These are phyloP conservation scores for Vitellaria paradoxa DNA, from an alignment of 179 eudicot genomes.

Conservation along the genomic window DNA sequence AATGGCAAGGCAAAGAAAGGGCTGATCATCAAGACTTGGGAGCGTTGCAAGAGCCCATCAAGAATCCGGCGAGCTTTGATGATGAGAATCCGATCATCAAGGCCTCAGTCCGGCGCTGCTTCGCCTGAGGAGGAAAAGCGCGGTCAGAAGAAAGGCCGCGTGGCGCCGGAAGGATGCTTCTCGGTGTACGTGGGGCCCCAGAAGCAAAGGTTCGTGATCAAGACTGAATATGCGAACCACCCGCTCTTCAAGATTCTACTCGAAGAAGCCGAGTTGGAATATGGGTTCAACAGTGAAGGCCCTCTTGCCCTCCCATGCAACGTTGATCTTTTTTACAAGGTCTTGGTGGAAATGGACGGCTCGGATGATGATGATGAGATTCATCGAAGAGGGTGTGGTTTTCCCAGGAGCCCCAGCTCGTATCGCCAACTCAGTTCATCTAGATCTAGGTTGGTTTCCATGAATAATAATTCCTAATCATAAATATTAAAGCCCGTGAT, in stretches of 20 bases:
- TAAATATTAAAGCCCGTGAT: no score
- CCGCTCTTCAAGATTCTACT: slow-evolving; percentile 52
- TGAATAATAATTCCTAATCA: neutral
- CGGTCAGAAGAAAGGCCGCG: slow-evolving; percentile 3
- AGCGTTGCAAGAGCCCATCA: slow-evolving; percentile 34
- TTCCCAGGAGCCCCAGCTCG: slow-evolving; percentile 22
- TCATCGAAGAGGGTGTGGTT: slow-evolving; percentile 9
- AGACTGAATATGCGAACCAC: slow-evolving; percentile 41
- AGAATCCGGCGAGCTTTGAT: neutral
- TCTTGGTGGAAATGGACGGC: slow-evolving; percentile 43
- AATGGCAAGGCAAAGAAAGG: slow-evolving; percentile 38
- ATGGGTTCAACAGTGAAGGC: slow-evolving; percentile 46
- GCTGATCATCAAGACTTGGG: slow-evolving; percentile 48
- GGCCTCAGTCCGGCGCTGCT: slow-evolving; percentile 19
- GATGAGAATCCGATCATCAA: slow-evolving; percentile 39
- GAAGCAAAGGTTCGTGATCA: slow-evolving; percentile 54
- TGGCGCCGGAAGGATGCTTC: slow-evolving; percentile 51
- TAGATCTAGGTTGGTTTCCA: slow-evolving; percentile 19
- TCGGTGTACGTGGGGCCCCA: slow-evolving; percentile 58
- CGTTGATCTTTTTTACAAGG: slow-evolving; percentile 35
- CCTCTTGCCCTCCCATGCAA: slow-evolving; percentile 57
- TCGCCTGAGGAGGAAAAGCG: neutral
- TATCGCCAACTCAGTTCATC: slow-evolving; percentile 26
- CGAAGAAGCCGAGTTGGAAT: slow-evolving; percentile 58
- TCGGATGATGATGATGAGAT: slow-evolving; percentile 12